phyloP scores from a whole-genome alignment of 176 grass and related monocot genomes.

The Oryza rufipogon region DNA sequence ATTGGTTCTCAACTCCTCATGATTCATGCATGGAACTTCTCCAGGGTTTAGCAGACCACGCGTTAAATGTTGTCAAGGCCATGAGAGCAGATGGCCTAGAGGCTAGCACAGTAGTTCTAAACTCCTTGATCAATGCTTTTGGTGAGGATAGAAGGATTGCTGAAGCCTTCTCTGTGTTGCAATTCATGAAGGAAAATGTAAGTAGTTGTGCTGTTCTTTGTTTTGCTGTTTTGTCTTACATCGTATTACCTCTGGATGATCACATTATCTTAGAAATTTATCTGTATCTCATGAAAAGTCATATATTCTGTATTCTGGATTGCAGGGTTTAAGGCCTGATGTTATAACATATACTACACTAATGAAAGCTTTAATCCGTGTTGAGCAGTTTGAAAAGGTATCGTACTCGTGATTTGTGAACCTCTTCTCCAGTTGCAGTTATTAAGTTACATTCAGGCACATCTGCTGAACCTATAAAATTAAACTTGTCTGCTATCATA shows the following conservation, averaged over 20 bases:
- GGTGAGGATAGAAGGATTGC: constrained; percentile 88
- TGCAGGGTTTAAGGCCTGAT: constrained; percentile 86
- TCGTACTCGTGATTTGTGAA: not conserved
- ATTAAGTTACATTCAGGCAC: not conserved
- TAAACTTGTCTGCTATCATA: not conserved
- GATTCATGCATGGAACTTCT: constrained; percentile 29
- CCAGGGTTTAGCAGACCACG: constrained; percentile 92
- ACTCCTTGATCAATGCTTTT: constrained; percentile 97
- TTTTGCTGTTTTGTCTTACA: constrained; percentile 23
- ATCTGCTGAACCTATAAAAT: not conserved
- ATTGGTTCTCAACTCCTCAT: constrained; percentile 36
- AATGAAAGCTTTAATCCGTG: constrained; percentile 97
- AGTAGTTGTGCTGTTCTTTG: constrained; percentile 7
- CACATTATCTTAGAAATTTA: not conserved
- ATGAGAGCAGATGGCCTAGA: constrained; percentile 93
- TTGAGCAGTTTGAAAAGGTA: constrained; percentile 97
- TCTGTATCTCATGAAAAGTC: constrained; percentile 3
- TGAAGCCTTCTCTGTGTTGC: constrained; percentile 92
- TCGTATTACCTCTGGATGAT: constrained; percentile 20
- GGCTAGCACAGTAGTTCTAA: constrained; percentile 77
- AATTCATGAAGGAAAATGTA: constrained; percentile 99
- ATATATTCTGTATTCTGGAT: constrained; percentile 23
- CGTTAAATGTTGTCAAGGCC: constrained; percentile 85
- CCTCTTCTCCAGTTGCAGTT: not conserved
- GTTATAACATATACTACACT: constrained; percentile 98